A percentile compares a stretch with the other conserved stretches of the same genome.
Evolutionary conservation across 1,284 basidiomycete genomes (phyloP).

Genomic region (Sporisorium exsertum): DNA sequence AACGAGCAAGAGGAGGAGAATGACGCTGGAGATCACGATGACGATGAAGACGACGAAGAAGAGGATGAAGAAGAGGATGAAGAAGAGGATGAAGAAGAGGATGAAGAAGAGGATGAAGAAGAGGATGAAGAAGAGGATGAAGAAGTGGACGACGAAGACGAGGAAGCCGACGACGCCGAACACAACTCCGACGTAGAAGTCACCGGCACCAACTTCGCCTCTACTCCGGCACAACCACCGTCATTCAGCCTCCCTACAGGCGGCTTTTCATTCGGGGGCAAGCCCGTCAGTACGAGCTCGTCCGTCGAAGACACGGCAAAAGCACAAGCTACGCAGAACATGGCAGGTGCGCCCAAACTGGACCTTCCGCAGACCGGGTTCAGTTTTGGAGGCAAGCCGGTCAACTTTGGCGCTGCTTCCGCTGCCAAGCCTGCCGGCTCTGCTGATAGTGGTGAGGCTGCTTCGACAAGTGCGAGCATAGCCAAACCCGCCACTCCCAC

Average conservation of each 20-base stretch:
- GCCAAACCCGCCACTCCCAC: neutral
- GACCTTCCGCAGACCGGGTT: conserved; percentile 27
- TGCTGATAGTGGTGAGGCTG: neutral
- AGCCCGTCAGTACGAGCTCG: conserved; percentile 12
- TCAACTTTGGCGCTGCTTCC: conserved; percentile 15
- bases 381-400: conserved; percentile 41
- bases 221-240: conserved; percentile 20
- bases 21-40: conserved; percentile 10
- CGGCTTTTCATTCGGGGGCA: conserved; percentile 50
- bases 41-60: conserved; percentile 10
- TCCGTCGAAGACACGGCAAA: conserved; percentile 30
- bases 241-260: conserved; percentile 37
- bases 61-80: conserved; percentile 21
- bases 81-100: conserved; percentile 23
- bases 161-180: conserved; percentile 19
- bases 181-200: conserved; percentile 26
- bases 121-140: conserved; percentile 26
- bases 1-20: conserved; percentile 1
- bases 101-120: conserved; percentile 17
- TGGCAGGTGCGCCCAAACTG: conserved; percentile 38
- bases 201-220: conserved; percentile 27
- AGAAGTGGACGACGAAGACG: conserved; percentile 7
- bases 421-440: conserved; percentile 13
- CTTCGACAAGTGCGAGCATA: neutral
- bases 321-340: conserved; percentile 35